Conservation (phyloP, 805 yeast genomes). For the Cyberlindnera mississippiensis region DNA sequence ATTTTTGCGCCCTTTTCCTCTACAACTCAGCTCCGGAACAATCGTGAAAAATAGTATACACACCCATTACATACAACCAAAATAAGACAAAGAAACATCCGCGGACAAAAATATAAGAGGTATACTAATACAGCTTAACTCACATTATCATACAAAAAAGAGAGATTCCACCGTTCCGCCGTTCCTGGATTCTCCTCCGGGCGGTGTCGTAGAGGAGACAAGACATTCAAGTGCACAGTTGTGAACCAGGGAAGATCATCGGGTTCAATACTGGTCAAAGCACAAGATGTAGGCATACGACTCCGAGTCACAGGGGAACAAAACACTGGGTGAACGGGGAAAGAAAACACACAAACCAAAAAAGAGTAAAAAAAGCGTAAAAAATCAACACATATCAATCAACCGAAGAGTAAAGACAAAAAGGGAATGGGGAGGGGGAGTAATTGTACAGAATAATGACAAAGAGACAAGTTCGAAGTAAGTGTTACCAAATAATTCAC, state of each 20-base stretch:
- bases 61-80: slow-evolving; percentile 3
- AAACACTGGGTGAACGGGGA: background rate
- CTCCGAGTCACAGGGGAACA: too few species aligned
- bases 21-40: background rate
- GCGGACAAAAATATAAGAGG: background rate
- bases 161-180: background rate
- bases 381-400: slow-evolving; percentile 9
- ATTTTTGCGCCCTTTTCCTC: background rate
- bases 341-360: background rate
- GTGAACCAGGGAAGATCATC: background rate
- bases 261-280: too few species aligned
- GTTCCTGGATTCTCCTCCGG: background rate
- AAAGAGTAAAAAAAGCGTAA: slow-evolving; percentile 1
- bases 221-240: too few species aligned
- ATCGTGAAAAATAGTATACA: slow-evolving; percentile 5
- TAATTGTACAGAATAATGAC: slow-evolving; percentile 1
- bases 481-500: background rate
- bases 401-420: background rate
- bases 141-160: slow-evolving; percentile 1
- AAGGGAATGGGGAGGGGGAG: slow-evolving; percentile 3
- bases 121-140: slow-evolving; percentile 2
- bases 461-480: background rate
- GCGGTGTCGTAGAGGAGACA: too few species aligned
- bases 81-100: slow-evolving; percentile 1
- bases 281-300: too few species aligned